phyloP scores from a whole-genome alignment of 1,284 basidiomycete genomes.

The Dichomitus squalens region DNA sequence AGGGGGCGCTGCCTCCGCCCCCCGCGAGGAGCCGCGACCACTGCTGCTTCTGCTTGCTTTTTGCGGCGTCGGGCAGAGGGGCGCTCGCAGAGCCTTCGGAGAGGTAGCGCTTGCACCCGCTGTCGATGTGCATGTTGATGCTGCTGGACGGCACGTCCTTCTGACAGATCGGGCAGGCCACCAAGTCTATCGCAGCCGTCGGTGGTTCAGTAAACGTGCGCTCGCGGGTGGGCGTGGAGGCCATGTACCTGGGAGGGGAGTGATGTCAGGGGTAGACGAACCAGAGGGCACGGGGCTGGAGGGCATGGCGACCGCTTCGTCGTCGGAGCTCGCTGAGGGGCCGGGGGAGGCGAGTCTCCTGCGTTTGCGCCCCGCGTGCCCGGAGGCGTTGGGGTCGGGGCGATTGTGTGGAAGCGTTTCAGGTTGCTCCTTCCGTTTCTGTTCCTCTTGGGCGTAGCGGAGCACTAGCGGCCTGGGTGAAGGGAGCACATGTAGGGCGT shows the following conservation, averaged over 20 bases:
- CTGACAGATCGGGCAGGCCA: constrained; percentile 61
- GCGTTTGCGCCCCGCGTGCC: constrained; percentile 23
- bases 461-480: constrained; percentile 18
- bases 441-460: constrained; percentile 17
- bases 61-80: constrained; percentile 3
- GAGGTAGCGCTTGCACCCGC: constrained; percentile 42
- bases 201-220: too few species aligned
- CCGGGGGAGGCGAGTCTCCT: constrained; percentile 4
- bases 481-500: background rate
- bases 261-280: constrained; percentile 22
- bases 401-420: background rate
- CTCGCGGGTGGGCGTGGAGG: background rate
- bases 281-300: constrained; percentile 13
- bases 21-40: constrained; percentile 57
- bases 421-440: constrained; percentile 7
- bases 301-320: constrained; percentile 16
- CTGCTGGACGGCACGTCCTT: constrained; percentile 42
- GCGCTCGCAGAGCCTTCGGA: background rate
- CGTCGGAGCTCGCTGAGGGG: constrained; percentile 17
- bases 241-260: constrained; percentile 6
- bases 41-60: constrained; percentile 36
- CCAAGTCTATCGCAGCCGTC: constrained; percentile 21
- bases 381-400: constrained; percentile 19
- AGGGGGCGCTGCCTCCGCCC: constrained; percentile 14
- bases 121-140: constrained; percentile 67